phyloP scores from a whole-genome alignment of 2,329 filamentous ascomycete species.

The Diaporthe australafricana region DNA sequence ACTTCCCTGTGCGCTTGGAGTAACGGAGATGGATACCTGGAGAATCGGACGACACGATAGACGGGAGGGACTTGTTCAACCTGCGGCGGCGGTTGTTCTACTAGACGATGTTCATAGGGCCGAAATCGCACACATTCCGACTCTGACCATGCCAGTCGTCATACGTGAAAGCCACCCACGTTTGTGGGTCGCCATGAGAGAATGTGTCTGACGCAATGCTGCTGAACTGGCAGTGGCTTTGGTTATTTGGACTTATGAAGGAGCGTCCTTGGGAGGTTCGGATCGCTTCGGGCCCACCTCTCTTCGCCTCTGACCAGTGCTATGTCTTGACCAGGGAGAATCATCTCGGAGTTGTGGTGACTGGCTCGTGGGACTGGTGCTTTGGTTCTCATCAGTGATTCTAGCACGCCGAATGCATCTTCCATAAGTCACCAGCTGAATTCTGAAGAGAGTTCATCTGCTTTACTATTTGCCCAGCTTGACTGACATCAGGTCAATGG shows the following conservation, averaged over 20 bases:
- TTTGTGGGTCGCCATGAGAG: background rate
- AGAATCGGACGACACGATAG: slow-evolving; percentile 30
- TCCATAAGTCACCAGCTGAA: background rate
- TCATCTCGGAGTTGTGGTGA: background rate
- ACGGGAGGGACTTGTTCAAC: slow-evolving; percentile 30
- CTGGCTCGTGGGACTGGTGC: background rate
- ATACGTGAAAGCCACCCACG: background rate
- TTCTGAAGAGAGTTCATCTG: background rate
- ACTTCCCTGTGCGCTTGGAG: slow-evolving; percentile 75
- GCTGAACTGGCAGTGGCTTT: too few species aligned
- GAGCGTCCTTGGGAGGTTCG: background rate
- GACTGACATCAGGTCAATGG: too few species aligned
- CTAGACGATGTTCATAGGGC: slow-evolving; percentile 42
- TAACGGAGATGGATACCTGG: slow-evolving; percentile 49
- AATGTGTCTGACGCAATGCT: background rate
- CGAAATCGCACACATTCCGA: slow-evolving; percentile 35
- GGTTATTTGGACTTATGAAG: background rate
- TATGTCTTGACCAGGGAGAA: background rate
- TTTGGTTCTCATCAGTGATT: background rate
- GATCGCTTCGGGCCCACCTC: background rate
- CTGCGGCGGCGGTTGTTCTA: slow-evolving; percentile 25
- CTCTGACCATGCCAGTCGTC: background rate
- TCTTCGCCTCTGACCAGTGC: background rate
- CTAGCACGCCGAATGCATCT: too few species aligned
- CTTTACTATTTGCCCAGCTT: too few species aligned